Evolutionary conservation across 2,329 filamentous ascomycete species (phyloP).

Genomic region (Phaeosphaeriaceae sp.): DNA sequence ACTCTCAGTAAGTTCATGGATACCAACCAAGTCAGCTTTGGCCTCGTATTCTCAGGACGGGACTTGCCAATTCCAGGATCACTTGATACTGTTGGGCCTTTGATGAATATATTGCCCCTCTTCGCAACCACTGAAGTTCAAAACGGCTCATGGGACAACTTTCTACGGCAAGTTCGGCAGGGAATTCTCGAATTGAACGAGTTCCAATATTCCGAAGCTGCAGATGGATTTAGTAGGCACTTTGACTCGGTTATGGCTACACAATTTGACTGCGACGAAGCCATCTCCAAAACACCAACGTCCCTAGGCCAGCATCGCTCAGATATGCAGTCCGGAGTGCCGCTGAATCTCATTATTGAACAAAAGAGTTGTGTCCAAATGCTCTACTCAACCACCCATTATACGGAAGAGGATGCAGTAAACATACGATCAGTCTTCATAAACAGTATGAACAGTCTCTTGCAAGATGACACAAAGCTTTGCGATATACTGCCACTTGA

Average conservation of each 20-base stretch:
- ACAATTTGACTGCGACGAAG: constrained; percentile 5
- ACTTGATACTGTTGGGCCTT: constrained; percentile 41
- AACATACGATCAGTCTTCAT: too few species aligned
- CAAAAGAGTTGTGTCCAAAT: too few species aligned
- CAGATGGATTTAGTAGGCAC: constrained; percentile 10
- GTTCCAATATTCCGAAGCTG: constrained; percentile 17
- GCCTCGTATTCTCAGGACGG: constrained; percentile 46
- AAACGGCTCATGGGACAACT: constrained; percentile 2
- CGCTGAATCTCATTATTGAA: too few species aligned
- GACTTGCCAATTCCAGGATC: constrained; percentile 39
- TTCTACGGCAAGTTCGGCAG: constrained; percentile 9
- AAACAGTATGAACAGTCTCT: too few species aligned
- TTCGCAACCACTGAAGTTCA: constrained; percentile 7
- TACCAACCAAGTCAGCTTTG: constrained; percentile 43
- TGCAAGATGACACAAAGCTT: too few species aligned
- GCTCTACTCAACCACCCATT: too few species aligned
- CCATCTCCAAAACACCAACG: too few species aligned
- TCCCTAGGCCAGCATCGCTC: too few species aligned
- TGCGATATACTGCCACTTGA: too few species aligned
- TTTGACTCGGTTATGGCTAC: constrained; percentile 17
- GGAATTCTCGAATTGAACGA: constrained; percentile 6
- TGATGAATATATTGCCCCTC: constrained; percentile 39
- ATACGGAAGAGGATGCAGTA: too few species aligned
- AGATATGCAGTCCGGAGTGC: too few species aligned
- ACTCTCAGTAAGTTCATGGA: constrained; percentile 37